A percentile compares a stretch with the other conserved stretches of the same genome.
Conservation (phyloP, 176 grass and related monocot species). For the Poa annua region DNA sequence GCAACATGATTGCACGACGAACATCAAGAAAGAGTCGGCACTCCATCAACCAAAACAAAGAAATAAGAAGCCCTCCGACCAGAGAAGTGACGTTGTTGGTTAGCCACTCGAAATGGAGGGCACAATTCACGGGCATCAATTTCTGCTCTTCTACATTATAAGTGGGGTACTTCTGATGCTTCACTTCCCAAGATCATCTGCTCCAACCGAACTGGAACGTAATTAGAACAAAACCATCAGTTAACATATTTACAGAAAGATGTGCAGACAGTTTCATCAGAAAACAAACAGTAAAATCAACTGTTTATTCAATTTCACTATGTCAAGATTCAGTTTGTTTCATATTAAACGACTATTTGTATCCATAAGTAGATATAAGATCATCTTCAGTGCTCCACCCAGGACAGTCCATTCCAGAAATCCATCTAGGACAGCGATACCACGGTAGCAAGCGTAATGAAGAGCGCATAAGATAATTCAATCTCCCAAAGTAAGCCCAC, state of each 20-base stretch:
- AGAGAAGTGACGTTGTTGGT: background rate
- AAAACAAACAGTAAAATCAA: background rate
- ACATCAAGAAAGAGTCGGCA: constrained; percentile 21
- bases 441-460: background rate
- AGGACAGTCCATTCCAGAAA: background rate
- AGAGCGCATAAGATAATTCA: background rate
- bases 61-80: background rate
- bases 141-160: constrained; percentile 25
- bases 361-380: constrained; percentile 21
- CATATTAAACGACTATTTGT: constrained; percentile 8
- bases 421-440: background rate
- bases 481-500: constrained; percentile 3
- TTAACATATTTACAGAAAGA: background rate
- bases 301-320: background rate
- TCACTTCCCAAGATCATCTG: constrained; percentile 27
- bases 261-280: background rate
- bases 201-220: constrained; percentile 16
- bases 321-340: background rate
- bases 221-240: constrained; percentile 38
- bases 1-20: constrained; percentile 5
- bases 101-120: constrained; percentile 1
- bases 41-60: constrained; percentile 4
- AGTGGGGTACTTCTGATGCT: background rate
- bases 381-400: constrained; percentile 15
- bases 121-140: background rate